Evolutionary conservation across 2,329 filamentous ascomycete genomes (phyloP), one percentile per base, ranked within the genome.

Genomic region (Calonectria honghensis): DNA sequence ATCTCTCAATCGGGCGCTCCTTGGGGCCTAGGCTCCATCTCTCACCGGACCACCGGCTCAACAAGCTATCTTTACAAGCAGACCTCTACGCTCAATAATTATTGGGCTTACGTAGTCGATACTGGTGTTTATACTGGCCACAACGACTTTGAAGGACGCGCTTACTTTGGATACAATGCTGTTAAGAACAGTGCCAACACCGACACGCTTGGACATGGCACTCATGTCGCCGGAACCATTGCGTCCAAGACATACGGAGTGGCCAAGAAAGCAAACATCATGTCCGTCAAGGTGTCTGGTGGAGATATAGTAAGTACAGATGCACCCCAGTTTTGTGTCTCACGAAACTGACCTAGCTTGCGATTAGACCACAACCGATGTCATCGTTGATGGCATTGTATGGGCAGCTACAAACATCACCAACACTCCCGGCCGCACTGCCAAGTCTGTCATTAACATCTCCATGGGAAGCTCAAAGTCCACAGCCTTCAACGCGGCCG

Each of bases 381-480:
- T 63, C 57, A 63, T 63, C 24, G 31, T 63, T 29, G 57, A 63
- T 27, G 57, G 57, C 4, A 1, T 63, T 41, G 35, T 41, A 37
- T 63, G 57, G 57, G 57, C 57, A 18, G 57, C 41, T 63, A 13
- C 57, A 16, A 63, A 63, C n/a, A 63, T 63, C 24, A 63, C 57
- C 57, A 27, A 27, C 18, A 63, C 57, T 14, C 57, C 57, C 6
- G 57, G 57, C 11, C 57, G 57, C 16, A 39, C 57, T 20, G 57
- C 57, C 27, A 63, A 63, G 32, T 63, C 57, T 20, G 37, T 63
- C 24, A 63, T 63, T 35, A 63, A 63, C 24, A 41, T 63, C n/a
- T 63, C 57, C 37, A 63, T 63, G 57, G 57, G 57, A 63, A 63
- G 57, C n/a, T 11, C 35, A 7, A 63, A 63, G 29, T 63, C 57